Conservation (phyloP, 2,329 filamentous ascomycete genomes). For the Mycosphaerelloides madeirae region DNA sequence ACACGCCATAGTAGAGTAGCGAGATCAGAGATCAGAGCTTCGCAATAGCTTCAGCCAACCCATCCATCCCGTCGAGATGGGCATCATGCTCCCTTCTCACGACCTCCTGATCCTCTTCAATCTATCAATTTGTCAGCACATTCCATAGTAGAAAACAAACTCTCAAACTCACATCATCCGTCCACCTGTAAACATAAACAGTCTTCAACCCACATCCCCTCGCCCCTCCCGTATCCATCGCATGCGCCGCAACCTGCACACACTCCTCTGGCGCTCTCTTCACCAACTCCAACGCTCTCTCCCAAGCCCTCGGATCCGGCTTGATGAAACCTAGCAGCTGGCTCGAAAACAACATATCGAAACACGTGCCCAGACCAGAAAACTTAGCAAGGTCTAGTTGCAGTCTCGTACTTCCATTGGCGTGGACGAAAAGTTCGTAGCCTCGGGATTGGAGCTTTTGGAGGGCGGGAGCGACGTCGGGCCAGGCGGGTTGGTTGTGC, state of each 20-base stretch:
- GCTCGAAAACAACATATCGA: slow-evolving; percentile 51
- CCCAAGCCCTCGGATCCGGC: slow-evolving; percentile 46
- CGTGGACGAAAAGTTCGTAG: slow-evolving; percentile 45
- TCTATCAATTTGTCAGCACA: too few species aligned
- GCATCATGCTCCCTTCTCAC: slow-evolving; percentile 41
- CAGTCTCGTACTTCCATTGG: slow-evolving; percentile 53
- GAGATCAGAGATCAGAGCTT: neutral
- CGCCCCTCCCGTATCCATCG: slow-evolving; percentile 50
- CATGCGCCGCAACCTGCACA: slow-evolving; percentile 52
- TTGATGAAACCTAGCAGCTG: slow-evolving; percentile 49
- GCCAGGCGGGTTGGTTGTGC: slow-evolving; percentile 50
- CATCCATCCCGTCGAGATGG: slow-evolving; percentile 19
- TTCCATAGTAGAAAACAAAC: too few species aligned
- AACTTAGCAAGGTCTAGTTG: slow-evolving; percentile 50
- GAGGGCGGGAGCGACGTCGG: slow-evolving; percentile 46
- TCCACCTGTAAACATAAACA: slow-evolving; percentile 50
- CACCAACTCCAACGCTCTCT: slow-evolving; percentile 43
- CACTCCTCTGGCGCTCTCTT: slow-evolving; percentile 44
- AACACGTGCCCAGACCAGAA: slow-evolving; percentile 34
- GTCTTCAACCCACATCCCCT: slow-evolving; percentile 48
- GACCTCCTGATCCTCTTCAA: slow-evolving; percentile 35
- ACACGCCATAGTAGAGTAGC: too few species aligned
- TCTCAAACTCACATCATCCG: slow-evolving; percentile 48
- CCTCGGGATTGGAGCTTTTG: slow-evolving; percentile 30
- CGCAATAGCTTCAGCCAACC: slow-evolving; percentile 5